These are phyloP conservation scores for Arthrobotrys entomopaga DNA, from an alignment of 2,329 filamentous ascomycete species.

Conservation along the genomic window DNA sequence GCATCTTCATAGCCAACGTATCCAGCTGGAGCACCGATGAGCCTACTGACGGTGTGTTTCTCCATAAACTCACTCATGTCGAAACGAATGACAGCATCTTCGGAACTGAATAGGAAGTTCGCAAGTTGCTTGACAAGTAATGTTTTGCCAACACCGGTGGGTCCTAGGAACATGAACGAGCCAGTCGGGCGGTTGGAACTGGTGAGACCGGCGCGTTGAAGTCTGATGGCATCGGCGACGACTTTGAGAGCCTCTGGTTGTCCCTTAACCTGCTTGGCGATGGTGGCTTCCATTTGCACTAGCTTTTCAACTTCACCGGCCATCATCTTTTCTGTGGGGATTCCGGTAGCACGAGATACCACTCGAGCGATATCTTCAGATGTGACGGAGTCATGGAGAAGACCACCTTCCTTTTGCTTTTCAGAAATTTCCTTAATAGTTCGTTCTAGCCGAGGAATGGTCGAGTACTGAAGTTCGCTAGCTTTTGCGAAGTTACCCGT, in stretches of 20 bases:
- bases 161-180: conserved; percentile 97
- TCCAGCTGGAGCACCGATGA: conserved; percentile 91
- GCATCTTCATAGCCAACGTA: conserved; percentile 98
- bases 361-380: conserved; percentile 93
- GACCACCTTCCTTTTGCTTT: conserved; percentile 64
- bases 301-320: conserved; percentile 93
- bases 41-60: conserved; percentile 90
- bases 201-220: conserved; percentile 90
- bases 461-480: conserved; percentile 88
- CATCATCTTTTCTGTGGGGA: conserved; percentile 90
- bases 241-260: conserved; percentile 93
- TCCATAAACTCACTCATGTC: conserved; percentile 99
- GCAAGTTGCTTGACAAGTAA: conserved; percentile 97
- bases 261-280: conserved; percentile 84
- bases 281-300: conserved; percentile 91
- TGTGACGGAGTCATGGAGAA: conserved; percentile 95
- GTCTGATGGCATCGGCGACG: conserved; percentile 89
- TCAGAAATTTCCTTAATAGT: conserved; percentile 81
- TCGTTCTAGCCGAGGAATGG: conserved; percentile 81
- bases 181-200: conserved; percentile 91
- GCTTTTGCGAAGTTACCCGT: conserved; percentile 88
- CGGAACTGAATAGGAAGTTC: conserved; percentile 89
- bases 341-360: conserved; percentile 89
- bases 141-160: conserved; percentile 96
- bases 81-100: conserved; percentile 89